Base-by-base conservation (phyloP, 2,329 filamentous ascomycete genomes). In the Sphaerulina vaccinii region DNA sequence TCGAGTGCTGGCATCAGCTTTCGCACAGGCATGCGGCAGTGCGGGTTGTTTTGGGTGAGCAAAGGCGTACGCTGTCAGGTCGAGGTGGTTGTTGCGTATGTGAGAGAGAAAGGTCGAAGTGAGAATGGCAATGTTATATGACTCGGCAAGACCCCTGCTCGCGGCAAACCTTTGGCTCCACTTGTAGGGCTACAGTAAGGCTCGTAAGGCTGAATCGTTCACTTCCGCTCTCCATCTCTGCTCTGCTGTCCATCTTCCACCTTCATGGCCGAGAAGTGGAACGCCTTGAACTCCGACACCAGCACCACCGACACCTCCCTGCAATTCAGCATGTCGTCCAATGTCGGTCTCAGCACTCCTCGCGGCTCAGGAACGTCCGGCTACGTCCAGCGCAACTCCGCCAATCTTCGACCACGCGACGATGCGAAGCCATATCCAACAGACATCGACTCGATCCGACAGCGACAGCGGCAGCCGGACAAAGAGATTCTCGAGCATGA, bases 341-440 rank as follows among this genome's bases (percentile, higher is more conserved):
- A 99, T 75, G 93, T 99, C 67, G 95, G 93, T 52, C 89, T 99
- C 65, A 85, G 87, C 51, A 99, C 93, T 3, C 93, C 93, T 2
- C 86, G 93, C 66, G 93, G 93, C 62, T 95, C 88, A 68, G 93
- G 93, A 41, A 99, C 93, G 51, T 97, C 92, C 1, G 93, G 93
- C 68, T 97, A 97, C 70, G 92, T 99, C 51, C 92, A 97, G 74
- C 89, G 90, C 71, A 99, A 97, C 75, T 83, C 90, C 29, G 93
- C 93, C 15, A 85, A 92, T 68, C 84, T 96, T 63, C 84, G 81
- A 68, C 90, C 88, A 23, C 90, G 92, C 73, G 90, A 95, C 74
- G 81, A 83, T 64, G 80, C 77, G 53, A 84, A 85, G 15, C 91
- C 90, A 0, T 96, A 95, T 71, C 82, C 84, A 32, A 53, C 47